A percentile compares a stretch with the other conserved stretches of the same genome.
Evolutionary conservation across 108 stramenopile species (phyloP).

Genomic region (Nitzschia sp.): DNA sequence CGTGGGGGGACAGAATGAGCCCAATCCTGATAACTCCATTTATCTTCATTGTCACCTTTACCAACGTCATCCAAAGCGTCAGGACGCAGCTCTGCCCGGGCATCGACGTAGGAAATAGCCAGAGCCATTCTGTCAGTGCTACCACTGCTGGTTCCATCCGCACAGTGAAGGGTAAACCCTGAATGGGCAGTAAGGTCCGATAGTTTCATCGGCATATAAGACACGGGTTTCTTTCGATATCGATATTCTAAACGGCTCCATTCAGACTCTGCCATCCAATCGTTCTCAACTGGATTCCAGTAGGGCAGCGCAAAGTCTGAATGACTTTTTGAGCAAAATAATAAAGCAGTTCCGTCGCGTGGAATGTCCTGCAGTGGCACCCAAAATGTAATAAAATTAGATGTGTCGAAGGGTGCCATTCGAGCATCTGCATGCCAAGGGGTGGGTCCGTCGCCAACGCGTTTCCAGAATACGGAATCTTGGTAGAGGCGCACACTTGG

Average conservation of each 20-base stretch:
- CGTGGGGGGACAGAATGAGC: slow-evolving; percentile 50
- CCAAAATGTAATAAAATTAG: slow-evolving; percentile 87
- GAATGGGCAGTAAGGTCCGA: slow-evolving; percentile 82
- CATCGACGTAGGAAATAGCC: slow-evolving; percentile 81
- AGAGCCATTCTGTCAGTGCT: slow-evolving; percentile 66
- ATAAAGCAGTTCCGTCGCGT: slow-evolving; percentile 54
- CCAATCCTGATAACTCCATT: slow-evolving; percentile 77
- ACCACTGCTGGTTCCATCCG: slow-evolving; percentile 46
- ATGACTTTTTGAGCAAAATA: slow-evolving; percentile 76
- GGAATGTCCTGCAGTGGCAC: slow-evolving; percentile 74
- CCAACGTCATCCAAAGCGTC: slow-evolving; percentile 30
- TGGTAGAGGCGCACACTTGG: slow-evolving; percentile 81
- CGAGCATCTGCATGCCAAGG: slow-evolving; percentile 87
- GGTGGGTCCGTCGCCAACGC: slow-evolving; percentile 73
- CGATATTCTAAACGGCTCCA: slow-evolving; percentile 66
- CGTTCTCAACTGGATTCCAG: slow-evolving; percentile 69
- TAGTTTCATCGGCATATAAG: slow-evolving; percentile 77
- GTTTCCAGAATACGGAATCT: slow-evolving; percentile 84
- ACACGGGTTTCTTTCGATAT: slow-evolving; percentile 38
- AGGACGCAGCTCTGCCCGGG: slow-evolving; percentile 69
- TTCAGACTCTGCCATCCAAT: not conserved
- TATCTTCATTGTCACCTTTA: slow-evolving; percentile 78
- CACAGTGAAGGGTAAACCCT: slow-evolving; percentile 87
- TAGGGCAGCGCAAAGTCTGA: slow-evolving; percentile 82
- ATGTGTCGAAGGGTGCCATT: slow-evolving; percentile 89